Conservation (phyloP, 805 yeast species). For the Jamesozyma rosinii region DNA sequence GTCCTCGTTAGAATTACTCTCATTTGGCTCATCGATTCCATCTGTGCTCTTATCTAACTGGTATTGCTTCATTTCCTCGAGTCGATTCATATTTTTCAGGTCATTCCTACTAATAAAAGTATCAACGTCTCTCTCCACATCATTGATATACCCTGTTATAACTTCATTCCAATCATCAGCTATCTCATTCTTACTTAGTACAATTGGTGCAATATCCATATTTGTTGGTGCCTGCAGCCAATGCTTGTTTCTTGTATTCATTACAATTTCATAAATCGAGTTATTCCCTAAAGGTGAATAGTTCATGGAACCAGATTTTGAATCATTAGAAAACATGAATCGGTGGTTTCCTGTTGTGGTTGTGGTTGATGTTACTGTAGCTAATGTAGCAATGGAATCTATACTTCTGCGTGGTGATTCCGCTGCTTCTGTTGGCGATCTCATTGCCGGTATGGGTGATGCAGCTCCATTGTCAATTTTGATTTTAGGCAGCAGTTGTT, state of each 20-base stretch:
- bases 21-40: constrained; percentile 13
- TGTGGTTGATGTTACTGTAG: constrained; percentile 2
- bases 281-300: constrained; percentile 37
- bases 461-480: neutral
- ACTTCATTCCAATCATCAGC: constrained; percentile 36
- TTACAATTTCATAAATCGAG: constrained; percentile 66
- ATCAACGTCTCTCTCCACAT: constrained; percentile 38
- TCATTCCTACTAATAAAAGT: constrained; percentile 36
- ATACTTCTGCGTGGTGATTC: constrained; percentile 6
- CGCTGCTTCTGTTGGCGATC: neutral
- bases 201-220: constrained; percentile 77
- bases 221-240: constrained; percentile 59
- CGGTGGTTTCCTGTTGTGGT: constrained; percentile 7
- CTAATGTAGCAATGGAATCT: constrained; percentile 6
- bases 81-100: constrained; percentile 33
- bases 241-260: constrained; percentile 31
- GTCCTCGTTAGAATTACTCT: neutral
- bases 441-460: neutral
- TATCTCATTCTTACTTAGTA: constrained; percentile 41
- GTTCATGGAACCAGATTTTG: constrained; percentile 24
- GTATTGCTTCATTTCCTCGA: constrained; percentile 33
- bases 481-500: constrained; percentile 2
- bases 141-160: constrained; percentile 37
- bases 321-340: constrained; percentile 6
- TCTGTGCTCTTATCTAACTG: constrained; percentile 6